Percentiles rank a stretch among this genome's conserved stretches.
These are phyloP conservation scores for Aspergillus sparsus DNA, from an alignment of 495 filamentous ascomycete species.

Conservation along the genomic window DNA sequence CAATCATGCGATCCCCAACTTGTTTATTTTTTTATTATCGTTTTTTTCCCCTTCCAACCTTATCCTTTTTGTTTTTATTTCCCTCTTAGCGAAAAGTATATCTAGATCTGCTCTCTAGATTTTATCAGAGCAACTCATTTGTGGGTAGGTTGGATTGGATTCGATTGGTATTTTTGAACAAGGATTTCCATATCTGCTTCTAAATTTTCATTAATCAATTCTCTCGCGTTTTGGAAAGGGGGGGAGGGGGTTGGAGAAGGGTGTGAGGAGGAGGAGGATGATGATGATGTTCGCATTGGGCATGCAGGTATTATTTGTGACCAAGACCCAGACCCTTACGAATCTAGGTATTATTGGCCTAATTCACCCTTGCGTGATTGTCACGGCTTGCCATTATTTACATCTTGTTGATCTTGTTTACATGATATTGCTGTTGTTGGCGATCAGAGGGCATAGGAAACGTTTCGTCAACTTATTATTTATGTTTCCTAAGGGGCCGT, in stretches of 20 bases:
- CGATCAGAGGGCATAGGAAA: constrained; percentile 4
- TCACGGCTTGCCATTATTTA: constrained; percentile 14
- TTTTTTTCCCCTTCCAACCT: background rate
- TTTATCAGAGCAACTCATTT: background rate
- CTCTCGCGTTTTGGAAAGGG: background rate
- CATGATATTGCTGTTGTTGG: constrained; percentile 8
- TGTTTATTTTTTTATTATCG: background rate
- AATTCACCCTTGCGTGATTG: constrained; percentile 26
- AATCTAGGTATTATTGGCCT: constrained; percentile 17
- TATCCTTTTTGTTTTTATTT: too few species aligned
- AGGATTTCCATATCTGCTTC: constrained; percentile 3
- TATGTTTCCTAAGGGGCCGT: too few species aligned
- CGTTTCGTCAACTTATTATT: constrained; percentile 10
- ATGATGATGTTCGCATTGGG: constrained; percentile 12
- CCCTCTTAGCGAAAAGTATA: background rate
- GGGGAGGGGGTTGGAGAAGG: background rate
- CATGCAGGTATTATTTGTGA: constrained; percentile 17
- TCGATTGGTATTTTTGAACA: background rate
- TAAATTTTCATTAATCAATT: constrained; percentile 12
- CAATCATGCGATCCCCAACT: constrained; percentile 10
- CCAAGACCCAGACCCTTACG: constrained; percentile 18
- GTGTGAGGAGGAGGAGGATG: constrained; percentile 13
- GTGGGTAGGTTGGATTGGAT: background rate
- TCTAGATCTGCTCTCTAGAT: background rate
- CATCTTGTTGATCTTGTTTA: constrained; percentile 19